Percentiles rank a stretch among this genome's conserved stretches.
These are phyloP conservation scores for Plasmodium ovale DNA, from an alignment of 169 alveolate species.

Conservation along the genomic window DNA sequence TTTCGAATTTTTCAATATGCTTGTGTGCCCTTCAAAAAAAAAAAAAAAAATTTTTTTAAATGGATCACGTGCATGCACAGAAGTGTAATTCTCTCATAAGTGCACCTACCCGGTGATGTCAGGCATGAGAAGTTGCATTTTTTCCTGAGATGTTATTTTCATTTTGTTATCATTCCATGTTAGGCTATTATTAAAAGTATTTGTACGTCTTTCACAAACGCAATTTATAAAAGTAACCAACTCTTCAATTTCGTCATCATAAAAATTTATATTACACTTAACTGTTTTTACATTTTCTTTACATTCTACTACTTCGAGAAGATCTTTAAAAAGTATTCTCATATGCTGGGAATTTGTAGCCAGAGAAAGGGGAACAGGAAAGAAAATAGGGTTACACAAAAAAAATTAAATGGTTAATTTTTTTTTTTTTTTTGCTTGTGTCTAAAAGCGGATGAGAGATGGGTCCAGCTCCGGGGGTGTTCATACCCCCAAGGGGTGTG, in stretches of 20 bases:
- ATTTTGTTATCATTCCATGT: background rate
- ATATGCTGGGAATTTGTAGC: slow-evolving; percentile 31
- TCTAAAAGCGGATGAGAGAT: too few species aligned
- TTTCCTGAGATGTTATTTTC: slow-evolving; percentile 34
- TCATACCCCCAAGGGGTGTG: too few species aligned
- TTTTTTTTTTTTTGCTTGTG: too few species aligned
- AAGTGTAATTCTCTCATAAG: background rate
- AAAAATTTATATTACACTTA: slow-evolving; percentile 26
- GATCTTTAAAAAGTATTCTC: slow-evolving; percentile 26
- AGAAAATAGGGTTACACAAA: background rate
- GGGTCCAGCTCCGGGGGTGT: too few species aligned
- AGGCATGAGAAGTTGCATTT: slow-evolving; percentile 29
- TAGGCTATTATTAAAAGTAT: background rate
- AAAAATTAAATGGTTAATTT: too few species aligned
- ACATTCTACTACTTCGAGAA: slow-evolving; percentile 22
- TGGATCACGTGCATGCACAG: background rate
- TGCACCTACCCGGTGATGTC: slow-evolving; percentile 47
- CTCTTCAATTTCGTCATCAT: slow-evolving; percentile 52
- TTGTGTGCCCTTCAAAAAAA: slow-evolving; percentile 27
- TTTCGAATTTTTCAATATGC: slow-evolving; percentile 72
- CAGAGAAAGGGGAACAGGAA: background rate
- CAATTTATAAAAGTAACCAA: slow-evolving; percentile 10
- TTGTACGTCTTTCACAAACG: slow-evolving; percentile 34
- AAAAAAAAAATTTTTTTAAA: background rate
- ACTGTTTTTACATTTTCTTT: slow-evolving; percentile 27